Percentiles rank a stretch among this genome's conserved stretches.
Evolutionary conservation across 306 rosid genomes (phyloP).

Genomic region (Hylodesmum podocarpum): DNA sequence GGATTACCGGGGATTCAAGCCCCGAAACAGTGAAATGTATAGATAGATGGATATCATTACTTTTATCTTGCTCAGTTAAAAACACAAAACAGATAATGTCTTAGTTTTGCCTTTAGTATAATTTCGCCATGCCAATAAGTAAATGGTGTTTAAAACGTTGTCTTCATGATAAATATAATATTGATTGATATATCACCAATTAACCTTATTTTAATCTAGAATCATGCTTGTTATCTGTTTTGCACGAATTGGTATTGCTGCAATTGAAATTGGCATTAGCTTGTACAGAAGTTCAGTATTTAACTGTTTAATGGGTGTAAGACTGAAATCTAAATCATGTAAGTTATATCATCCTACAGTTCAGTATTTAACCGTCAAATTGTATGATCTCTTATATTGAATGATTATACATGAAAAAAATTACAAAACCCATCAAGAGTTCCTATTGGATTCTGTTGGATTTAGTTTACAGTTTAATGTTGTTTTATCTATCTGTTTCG

Average conservation of each 20-base stretch:
- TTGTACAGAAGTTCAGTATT: not conserved
- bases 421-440: not conserved
- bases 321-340: not conserved
- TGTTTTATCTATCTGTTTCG: not conserved
- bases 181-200: not conserved
- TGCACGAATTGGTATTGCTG: not conserved
- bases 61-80: no score
- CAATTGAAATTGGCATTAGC: not conserved
- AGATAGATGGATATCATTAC: no score
- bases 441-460: not conserved
- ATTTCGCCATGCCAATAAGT: not conserved
- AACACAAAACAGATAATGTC: no score
- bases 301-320: not conserved
- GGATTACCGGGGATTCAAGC: not conserved
- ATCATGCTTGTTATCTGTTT: not conserved
- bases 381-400: slow-evolving; percentile 6
- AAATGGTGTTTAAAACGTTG: not conserved
- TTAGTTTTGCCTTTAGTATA: no score
- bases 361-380: not conserved
- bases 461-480: not conserved
- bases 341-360: not conserved
- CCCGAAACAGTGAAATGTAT: not conserved
- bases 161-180: not conserved
- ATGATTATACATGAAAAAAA: not conserved
- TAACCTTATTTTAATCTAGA: not conserved